Evolutionary conservation across 129 eudicot species (phyloP).

Genomic region (Centella asiatica): DNA sequence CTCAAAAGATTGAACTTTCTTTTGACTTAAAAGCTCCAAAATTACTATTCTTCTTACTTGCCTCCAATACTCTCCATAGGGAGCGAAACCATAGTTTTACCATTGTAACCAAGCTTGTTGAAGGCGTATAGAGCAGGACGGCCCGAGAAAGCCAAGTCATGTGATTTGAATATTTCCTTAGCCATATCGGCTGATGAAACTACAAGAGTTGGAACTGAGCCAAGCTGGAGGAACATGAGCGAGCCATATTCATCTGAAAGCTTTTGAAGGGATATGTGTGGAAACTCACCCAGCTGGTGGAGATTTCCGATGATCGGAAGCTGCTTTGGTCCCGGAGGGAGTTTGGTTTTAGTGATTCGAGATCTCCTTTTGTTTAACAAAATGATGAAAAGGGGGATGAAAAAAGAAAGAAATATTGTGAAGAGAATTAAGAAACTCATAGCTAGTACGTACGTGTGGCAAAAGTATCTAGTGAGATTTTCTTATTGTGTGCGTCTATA

Average conservation of each 20-base stretch:
- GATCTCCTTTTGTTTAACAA: too few relatives aligned
- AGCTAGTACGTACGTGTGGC: too few relatives aligned
- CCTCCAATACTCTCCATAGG: constrained; percentile 28
- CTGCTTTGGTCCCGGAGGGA: constrained; percentile 28
- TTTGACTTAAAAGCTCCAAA: constrained; percentile 17
- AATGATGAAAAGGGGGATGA: too few relatives aligned
- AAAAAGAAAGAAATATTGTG: too few relatives aligned
- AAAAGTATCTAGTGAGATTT: too few relatives aligned
- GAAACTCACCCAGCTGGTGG: constrained; percentile 22
- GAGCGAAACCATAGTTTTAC: constrained; percentile 7
- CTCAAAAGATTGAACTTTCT: constrained; percentile 16
- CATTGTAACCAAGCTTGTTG: constrained; percentile 2
- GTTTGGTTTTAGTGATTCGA: too few relatives aligned
- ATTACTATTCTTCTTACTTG: constrained; percentile 10
- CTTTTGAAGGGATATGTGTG: constrained; percentile 16
- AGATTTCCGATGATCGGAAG: constrained; percentile 28
- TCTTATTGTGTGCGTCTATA: too few relatives aligned
- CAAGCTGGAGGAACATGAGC: constrained; percentile 27
- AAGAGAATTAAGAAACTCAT: too few relatives aligned
- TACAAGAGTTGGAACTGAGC: constrained; percentile 21
- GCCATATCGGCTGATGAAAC: constrained; percentile 25
- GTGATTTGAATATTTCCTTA: constrained; percentile 11
- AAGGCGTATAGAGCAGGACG: constrained; percentile 14
- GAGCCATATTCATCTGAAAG: constrained; percentile 19
- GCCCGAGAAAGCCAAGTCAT: constrained; percentile 20